Base-by-base conservation (phyloP, 2,329 filamentous ascomycete species). In the Chalaropsis ovoidea region DNA sequence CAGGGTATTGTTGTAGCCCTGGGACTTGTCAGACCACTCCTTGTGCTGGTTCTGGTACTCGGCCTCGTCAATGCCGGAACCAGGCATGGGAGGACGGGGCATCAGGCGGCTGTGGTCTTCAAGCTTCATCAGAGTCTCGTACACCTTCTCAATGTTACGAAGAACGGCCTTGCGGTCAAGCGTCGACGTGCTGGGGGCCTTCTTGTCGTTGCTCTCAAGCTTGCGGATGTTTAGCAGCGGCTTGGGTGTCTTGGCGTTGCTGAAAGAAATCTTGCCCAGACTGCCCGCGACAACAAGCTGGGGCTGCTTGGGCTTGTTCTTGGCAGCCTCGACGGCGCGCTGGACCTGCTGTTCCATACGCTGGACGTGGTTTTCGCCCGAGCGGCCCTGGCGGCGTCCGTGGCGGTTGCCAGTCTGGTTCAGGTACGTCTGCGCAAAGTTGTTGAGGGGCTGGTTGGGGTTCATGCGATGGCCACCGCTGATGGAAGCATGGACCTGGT, bases 271-370 rank as follows among this genome's bases (percentile, higher is more conserved):
- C 79, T 97, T 99, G 70, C 94, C 94, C 62, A 99, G 78, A 72
- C 91, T 96, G 31, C 94, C 94, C 73, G 96, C 93, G 67, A 99
- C 93, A 22, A 97, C 92, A 8, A 99, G 81, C 74, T 96, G 92
- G 72, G 95, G 95, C 73, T 95, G 96, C 80, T 99, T 99, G 13
- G 94, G 94, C 76, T 95, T 93, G 68, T 91, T 90, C 78, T 97
- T 99, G 63, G 94, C 94, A 0, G 94, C 94, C 73, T 99, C 94
- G 0, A 99, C 94, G 27, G 94, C 94, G 66, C 94, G 86, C 74
- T 96, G 93, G 13, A 99, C 95, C 75, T 99, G 94, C 76, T 99
- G 94, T 75, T 99, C 93, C 94, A 99, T 99, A 65, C 94, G 87
- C 74, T 97, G 94, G 78, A 97, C 90, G 73, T 99, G 94, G 73